Evolutionary conservation across 305 asterid genomes (phyloP).

Genomic region (Salvia sclarea): DNA sequence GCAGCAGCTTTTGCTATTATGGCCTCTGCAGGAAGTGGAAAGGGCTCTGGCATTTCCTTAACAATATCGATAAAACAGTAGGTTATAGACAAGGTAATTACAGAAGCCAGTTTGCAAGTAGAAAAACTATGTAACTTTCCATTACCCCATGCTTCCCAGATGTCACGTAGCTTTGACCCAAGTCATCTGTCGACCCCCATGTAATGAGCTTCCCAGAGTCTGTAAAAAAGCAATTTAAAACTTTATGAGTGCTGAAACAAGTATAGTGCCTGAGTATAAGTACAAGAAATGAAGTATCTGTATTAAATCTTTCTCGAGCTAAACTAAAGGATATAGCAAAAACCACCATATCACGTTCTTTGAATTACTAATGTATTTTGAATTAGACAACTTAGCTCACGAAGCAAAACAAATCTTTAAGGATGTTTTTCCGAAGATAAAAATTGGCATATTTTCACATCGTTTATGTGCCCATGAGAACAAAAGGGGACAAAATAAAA

Average conservation of each 20-base stretch:
- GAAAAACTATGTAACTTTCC: slow-evolving; percentile 13
- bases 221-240: slow-evolving; percentile 37
- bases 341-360: background rate
- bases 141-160: slow-evolving; percentile 98
- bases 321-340: background rate
- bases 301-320: slow-evolving; percentile 9
- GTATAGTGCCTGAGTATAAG: background rate
- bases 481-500: background rate
- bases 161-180: slow-evolving; percentile 93
- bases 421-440: background rate
- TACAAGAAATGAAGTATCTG: background rate
- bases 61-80: slow-evolving; percentile 43
- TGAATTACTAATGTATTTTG: background rate
- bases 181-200: slow-evolving; percentile 94
- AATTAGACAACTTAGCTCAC: slow-evolving; percentile 2
- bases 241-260: slow-evolving; percentile 13
- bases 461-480: background rate
- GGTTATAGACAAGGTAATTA: slow-evolving; percentile 37
- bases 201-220: slow-evolving; percentile 93
- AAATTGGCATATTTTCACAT: background rate
- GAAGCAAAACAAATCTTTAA: slow-evolving; percentile 1
- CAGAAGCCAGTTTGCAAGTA: slow-evolving; percentile 14
- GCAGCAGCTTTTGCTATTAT: slow-evolving; percentile 32
- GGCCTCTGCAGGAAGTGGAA: slow-evolving; percentile 79
- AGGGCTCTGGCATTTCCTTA: slow-evolving; percentile 98